phyloP scores from a whole-genome alignment of 495 filamentous ascomycete species.

The Venustampulla echinocandica region DNA sequence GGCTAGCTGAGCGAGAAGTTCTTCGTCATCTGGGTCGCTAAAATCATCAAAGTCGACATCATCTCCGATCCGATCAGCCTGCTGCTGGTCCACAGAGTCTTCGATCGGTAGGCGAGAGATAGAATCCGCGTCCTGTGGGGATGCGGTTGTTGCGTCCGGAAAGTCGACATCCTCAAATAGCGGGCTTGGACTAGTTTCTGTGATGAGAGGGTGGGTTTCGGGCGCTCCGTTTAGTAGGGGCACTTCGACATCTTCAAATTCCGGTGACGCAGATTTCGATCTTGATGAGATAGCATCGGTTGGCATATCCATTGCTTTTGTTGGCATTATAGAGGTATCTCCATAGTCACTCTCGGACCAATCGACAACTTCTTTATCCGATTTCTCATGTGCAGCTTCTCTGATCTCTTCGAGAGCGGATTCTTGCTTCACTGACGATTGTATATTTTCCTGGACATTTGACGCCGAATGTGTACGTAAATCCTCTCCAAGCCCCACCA shows the following conservation, averaged over 20 bases:
- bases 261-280: constrained; percentile 11
- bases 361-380: constrained; percentile 28
- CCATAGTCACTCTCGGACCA: constrained; percentile 38
- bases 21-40: constrained; percentile 86
- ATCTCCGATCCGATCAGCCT: neutral
- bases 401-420: neutral
- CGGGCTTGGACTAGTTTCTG: constrained; percentile 13
- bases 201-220: constrained; percentile 8
- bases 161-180: constrained; percentile 25
- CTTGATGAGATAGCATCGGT: neutral
- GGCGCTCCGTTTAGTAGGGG: constrained; percentile 7
- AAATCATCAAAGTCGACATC: constrained; percentile 37
- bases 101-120: neutral
- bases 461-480: constrained; percentile 30
- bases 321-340: constrained; percentile 12
- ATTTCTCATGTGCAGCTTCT: constrained; percentile 6
- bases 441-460: constrained; percentile 14
- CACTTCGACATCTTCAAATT: constrained; percentile 33
- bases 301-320: constrained; percentile 1
- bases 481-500: constrained; percentile 16
- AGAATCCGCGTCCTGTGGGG: neutral
- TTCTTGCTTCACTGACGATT: constrained; percentile 3
- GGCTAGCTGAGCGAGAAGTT: constrained; percentile 74
- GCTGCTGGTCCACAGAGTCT: constrained; percentile 7
- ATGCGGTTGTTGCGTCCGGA: neutral